Conservation (phyloP, 176 grass and related monocot genomes). For the Elymus sibiricus region DNA sequence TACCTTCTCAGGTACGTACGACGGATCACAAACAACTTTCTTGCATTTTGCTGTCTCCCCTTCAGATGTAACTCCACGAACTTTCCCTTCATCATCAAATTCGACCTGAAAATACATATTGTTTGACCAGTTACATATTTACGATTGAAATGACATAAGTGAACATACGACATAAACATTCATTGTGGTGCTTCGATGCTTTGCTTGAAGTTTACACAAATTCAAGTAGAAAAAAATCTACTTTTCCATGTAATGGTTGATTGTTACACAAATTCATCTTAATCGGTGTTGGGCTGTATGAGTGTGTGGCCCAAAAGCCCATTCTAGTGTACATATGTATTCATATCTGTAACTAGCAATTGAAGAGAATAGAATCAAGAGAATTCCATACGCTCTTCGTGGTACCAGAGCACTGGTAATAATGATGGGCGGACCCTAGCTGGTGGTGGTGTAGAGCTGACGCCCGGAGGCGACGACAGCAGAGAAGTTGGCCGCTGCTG, state of each 20-base stretch:
- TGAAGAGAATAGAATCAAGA: neutral
- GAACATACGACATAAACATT: neutral
- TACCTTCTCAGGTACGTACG: slow-evolving; percentile 76
- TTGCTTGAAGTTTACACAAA: neutral
- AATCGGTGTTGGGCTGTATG: neutral
- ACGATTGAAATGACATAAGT: neutral
- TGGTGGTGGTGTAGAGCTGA: neutral
- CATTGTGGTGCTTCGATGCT: neutral
- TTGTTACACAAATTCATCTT: neutral
- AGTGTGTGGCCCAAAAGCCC: neutral
- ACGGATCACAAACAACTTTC: slow-evolving; percentile 84
- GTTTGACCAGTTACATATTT: slow-evolving; percentile 1
- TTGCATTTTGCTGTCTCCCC: slow-evolving; percentile 84
- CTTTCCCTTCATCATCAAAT: slow-evolving; percentile 71
- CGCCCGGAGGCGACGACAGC: neutral
- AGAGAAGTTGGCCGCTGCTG: neutral
- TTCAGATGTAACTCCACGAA: slow-evolving; percentile 79
- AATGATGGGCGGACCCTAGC: neutral
- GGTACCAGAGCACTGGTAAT: neutral
- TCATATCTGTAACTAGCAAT: neutral
- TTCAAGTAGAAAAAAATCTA: neutral
- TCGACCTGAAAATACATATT: slow-evolving; percentile 51
- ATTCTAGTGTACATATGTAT: neutral
- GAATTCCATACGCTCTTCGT: neutral
- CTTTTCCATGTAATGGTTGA: neutral